phyloP scores from a whole-genome alignment of 2,329 filamentous ascomycete species.

The Exophiala oligosperma region DNA sequence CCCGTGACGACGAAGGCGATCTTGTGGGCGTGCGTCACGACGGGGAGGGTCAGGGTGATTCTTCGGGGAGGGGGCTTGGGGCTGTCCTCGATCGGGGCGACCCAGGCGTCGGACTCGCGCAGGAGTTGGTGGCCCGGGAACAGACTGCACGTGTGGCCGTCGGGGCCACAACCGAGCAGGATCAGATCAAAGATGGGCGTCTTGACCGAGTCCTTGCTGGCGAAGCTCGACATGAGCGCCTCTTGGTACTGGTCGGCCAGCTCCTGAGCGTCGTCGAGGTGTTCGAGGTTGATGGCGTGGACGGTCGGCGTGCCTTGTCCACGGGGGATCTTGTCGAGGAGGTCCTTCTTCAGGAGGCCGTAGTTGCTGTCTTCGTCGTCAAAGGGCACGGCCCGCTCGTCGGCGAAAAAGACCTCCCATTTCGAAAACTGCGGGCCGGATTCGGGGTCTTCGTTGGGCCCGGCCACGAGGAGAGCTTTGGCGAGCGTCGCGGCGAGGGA shows the following conservation, averaged over 20 bases:
- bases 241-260: constrained; percentile 93
- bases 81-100: constrained; percentile 86
- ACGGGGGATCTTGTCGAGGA: constrained; percentile 82
- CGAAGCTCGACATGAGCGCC: constrained; percentile 79
- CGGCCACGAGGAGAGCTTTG: constrained; percentile 66
- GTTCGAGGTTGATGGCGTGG: constrained; percentile 71
- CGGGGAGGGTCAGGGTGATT: constrained; percentile 89
- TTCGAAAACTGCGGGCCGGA: constrained; percentile 64
- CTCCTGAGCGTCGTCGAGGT: constrained; percentile 77
- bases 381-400: constrained; percentile 91
- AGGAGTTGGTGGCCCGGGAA: constrained; percentile 89
- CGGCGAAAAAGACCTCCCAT: constrained; percentile 98
- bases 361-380: constrained; percentile 96
- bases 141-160: constrained; percentile 94
- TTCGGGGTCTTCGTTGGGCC: constrained; percentile 33
- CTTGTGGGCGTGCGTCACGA: constrained; percentile 81
- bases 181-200: constrained; percentile 93
- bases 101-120: constrained; percentile 86
- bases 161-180: constrained; percentile 88
- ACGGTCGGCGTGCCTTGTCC: constrained; percentile 67
- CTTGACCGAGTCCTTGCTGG: constrained; percentile 88
- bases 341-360: constrained; percentile 78
- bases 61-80: constrained; percentile 90
- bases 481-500: constrained; percentile 88
- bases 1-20: constrained; percentile 93